These are phyloP conservation scores for Lactifluus rugatus DNA, from an alignment of 768 basidiomycete genomes.

Conservation along the genomic window DNA sequence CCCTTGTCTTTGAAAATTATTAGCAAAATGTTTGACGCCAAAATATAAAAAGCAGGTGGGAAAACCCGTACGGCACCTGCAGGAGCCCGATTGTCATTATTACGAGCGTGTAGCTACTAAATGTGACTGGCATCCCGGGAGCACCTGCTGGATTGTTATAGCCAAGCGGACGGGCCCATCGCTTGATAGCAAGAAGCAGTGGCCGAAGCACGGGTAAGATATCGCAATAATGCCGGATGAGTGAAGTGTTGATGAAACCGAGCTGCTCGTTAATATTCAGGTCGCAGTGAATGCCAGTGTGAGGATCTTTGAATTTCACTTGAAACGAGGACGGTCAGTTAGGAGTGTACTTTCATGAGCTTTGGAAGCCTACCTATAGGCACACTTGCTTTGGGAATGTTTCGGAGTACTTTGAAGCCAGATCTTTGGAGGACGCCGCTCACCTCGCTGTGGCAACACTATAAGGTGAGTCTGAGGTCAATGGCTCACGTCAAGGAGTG, in stretches of 20 bases:
- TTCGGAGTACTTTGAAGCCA: conserved; percentile 26
- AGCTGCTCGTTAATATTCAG: conserved; percentile 56
- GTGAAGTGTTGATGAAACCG: conserved; percentile 40
- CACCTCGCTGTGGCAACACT: conserved; percentile 21
- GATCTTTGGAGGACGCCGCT: conserved; percentile 26
- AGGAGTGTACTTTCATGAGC: neutral
- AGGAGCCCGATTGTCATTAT: conserved; percentile 53
- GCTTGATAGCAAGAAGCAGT: conserved; percentile 41
- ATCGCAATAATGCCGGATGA: conserved; percentile 44
- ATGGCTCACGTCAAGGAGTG: neutral
- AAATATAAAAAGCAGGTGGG: neutral
- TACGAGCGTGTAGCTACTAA: conserved; percentile 53
- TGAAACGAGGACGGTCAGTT: conserved; percentile 2
- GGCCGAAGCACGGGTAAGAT: conserved; percentile 35
- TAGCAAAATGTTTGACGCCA: neutral
- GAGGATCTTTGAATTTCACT: conserved; percentile 47
- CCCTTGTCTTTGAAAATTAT: conserved; percentile 30
- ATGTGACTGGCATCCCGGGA: conserved; percentile 26
- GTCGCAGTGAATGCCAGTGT: conserved; percentile 37
- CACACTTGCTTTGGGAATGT: conserved; percentile 26
- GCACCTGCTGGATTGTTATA: conserved; percentile 37
- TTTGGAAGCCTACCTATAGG: conserved; percentile 29
- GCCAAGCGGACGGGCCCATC: conserved; percentile 47
- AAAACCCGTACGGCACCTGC: conserved; percentile 34
- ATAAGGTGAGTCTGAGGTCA: neutral